Conservation (phyloP, 139 green algal genomes). For the Coccomyxa sp. region DNA sequence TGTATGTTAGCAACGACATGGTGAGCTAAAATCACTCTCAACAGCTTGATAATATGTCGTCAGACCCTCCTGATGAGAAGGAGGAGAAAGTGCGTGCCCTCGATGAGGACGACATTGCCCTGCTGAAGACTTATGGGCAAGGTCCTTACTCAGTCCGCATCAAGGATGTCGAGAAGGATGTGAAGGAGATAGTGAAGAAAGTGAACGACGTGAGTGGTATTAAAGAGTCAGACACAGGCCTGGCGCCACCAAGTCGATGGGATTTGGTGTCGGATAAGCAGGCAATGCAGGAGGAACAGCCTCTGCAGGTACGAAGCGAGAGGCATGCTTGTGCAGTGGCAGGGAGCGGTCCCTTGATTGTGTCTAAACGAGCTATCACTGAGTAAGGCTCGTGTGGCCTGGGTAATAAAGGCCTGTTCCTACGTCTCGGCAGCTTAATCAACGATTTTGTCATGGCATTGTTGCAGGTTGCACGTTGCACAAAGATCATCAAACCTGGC, state of each 20-base stretch:
- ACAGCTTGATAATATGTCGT: background rate
- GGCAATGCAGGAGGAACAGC: slow-evolving; percentile 96
- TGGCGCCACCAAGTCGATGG: slow-evolving; percentile 95
- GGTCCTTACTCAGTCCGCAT: slow-evolving; percentile 85
- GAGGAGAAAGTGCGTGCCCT: slow-evolving; percentile 32
- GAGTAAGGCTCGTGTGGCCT: no score
- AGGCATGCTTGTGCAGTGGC: no score
- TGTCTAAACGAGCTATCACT: slow-evolving; percentile 32
- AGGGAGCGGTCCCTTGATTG: no score
- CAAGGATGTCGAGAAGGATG: slow-evolving; percentile 52
- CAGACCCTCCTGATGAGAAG: slow-evolving; percentile 35
- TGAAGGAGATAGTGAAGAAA: slow-evolving; percentile 41
- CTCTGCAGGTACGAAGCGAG: slow-evolving; percentile 62
- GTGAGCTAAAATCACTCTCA: background rate
- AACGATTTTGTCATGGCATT: no score
- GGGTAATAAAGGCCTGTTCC: no score
- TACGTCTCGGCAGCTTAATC: no score
- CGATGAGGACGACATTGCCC: slow-evolving; percentile 93
- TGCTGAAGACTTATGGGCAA: slow-evolving; percentile 95
- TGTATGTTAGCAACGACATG: background rate
- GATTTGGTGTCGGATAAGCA: slow-evolving; percentile 99
- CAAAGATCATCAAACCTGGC: slow-evolving; percentile 98
- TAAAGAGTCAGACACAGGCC: slow-evolving; percentile 92
- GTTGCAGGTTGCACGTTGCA: slow-evolving; percentile 91
- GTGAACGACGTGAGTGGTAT: slow-evolving; percentile 77